Base-by-base conservation (phyloP, 768 basidiomycete genomes). In the Lactifluus piperatus region DNA sequence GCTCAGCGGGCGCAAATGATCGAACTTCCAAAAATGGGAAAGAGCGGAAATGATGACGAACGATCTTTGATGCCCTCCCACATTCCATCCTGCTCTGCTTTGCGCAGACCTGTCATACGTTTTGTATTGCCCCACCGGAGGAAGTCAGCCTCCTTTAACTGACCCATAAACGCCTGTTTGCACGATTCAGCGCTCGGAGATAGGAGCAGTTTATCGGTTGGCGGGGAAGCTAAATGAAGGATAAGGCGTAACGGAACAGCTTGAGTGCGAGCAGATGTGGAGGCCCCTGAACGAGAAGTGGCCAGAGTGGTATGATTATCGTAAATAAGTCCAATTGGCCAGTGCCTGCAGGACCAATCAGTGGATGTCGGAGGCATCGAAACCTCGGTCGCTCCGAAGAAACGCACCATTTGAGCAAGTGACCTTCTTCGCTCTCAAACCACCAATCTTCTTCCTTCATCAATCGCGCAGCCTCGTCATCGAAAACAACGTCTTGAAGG, bases 61-160 rank as follows among this genome's bases (percentile, higher is more conserved):
- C 95, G 91, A 67, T 92, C 88, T 74, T 87, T 86, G 63, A 99
- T 88, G 8, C 94, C 94, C 66, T 97, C 93, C 97, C 97, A 99
- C 56, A 97, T 82, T 0, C 86, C 92, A 69, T 99, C 97, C 69
- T 98, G 91, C 68, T 98, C 95, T 26, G 81, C 83, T 71, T 94
- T 91, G 54, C 93, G 75, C 34, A 99, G 77, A 18, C 89, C 83
- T 1, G 93, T 97, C 76, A 97, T 91, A 36, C 93, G 82, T 68
- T 92, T 91, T 20, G 92, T 94, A 72, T 88, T 97, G 1, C 97
- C 91, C 93, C 94, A 98, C 48, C 95, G 80, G 48, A 97, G 84
- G 68, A 97, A 97, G 70, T 99, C 97, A 0, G 92, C 94, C 71
- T 99, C 95, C 68, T 98, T 97, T 45, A 95, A 72, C 69, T 94